Conservation (phyloP, 2,329 filamentous ascomycete species). For the Talaromyces sp. region DNA sequence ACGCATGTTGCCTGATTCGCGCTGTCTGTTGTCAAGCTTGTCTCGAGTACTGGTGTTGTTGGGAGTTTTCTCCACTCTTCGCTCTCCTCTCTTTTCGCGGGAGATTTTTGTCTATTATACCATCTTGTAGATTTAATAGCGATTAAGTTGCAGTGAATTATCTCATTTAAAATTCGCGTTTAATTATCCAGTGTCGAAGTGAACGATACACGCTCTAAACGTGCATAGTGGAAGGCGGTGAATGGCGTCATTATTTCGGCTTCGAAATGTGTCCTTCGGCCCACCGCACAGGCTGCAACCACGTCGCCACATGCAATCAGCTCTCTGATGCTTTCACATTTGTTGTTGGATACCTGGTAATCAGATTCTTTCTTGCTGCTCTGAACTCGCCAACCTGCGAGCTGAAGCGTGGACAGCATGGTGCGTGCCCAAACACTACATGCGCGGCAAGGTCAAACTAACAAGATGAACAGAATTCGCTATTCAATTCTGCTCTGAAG, state of each 20-base stretch:
- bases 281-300: constrained; percentile 1
- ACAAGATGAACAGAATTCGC: constrained; percentile 56
- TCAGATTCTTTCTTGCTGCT: neutral
- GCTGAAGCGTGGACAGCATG: neutral
- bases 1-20: neutral
- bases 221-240: constrained; percentile 24
- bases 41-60: constrained; percentile 10
- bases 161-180: neutral
- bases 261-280: constrained; percentile 27
- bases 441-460: neutral
- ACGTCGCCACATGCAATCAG: constrained; percentile 8
- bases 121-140: constrained; percentile 11
- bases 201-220: neutral
- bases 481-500: constrained; percentile 80
- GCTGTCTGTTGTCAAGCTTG: neutral
- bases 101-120: constrained; percentile 8
- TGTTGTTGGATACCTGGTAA: neutral
- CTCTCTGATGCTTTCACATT: neutral
- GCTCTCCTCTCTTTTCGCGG: constrained; percentile 11
- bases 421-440: neutral
- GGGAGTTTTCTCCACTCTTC: constrained; percentile 19
- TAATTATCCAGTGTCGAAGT: neutral
- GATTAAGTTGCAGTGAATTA: neutral
- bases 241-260: constrained; percentile 24
- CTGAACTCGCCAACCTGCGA: neutral